Evolutionary conservation across 495 filamentous ascomycete genomes (phyloP), one percentile per base, ranked within the genome.

Genomic region (Neurospora tetraspora): DNA sequence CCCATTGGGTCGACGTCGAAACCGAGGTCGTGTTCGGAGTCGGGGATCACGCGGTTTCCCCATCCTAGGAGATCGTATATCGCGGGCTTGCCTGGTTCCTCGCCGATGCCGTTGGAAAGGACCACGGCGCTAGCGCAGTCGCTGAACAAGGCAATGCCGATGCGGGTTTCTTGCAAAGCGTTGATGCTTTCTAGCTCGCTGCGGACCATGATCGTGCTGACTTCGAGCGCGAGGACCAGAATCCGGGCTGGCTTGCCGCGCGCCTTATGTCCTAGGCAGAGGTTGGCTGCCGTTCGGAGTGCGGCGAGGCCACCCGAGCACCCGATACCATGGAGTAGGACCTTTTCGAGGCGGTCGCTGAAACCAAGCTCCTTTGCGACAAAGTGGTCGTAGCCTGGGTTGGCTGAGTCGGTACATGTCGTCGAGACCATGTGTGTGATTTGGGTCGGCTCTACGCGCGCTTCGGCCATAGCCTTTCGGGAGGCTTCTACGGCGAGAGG

Each of bases 391-490:
- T 88, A 91, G 5, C 90, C 90, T 9, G 90, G 90, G 77, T 89
- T 91, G 34, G 89, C 90, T n/a, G 86, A 86, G 75, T 90, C 86
- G 38, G 90, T 92, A 71, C 88, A 89, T 27, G 90, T 91, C 0
- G 89, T 90, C 20, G 88, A 88, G 14, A 91, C 87, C 70, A 90
- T 83, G 76, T 91, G 90, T 31, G 90, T 92, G 71, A 91, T 87
- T 11, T 89, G 82, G 1, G 75, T 73, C 2, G 83, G 73, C 37
- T 80, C 80, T 11, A 87, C 79, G 18, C 82, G 80, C 43, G 86
- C 85, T 78, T 89, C 89, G 68, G 75, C 69, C n/a, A 92, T 80
- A 0, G 89, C 90, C 76, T 90, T 90, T 36, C 82, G 79, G 42
- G 87, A 83, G 39, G 90, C 89, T 31, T 80, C 81, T 34, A 88